Conservation (phyloP, 1,139 yeast genomes). For the Suhomyces taliae region DNA sequence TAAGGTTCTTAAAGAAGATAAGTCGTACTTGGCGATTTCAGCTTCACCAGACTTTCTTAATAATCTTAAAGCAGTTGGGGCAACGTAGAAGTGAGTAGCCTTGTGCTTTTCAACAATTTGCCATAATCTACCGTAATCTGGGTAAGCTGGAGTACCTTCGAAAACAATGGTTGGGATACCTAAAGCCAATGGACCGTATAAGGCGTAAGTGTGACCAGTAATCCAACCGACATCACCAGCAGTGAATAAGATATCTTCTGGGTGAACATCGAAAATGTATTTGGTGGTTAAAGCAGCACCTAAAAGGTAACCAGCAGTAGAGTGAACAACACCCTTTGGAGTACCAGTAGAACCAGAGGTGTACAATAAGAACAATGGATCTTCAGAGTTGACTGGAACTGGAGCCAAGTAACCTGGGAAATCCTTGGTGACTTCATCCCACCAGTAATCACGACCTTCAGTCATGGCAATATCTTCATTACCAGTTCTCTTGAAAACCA, state of each 20-base stretch:
- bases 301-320: conserved; percentile 89
- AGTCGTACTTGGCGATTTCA: conserved; percentile 82
- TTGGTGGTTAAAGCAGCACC: conserved; percentile 95
- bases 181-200: conserved; percentile 86
- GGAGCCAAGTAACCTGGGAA: conserved; percentile 87
- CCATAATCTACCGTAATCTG: conserved; percentile 96
- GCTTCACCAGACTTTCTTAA: conserved; percentile 91
- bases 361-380: conserved; percentile 88
- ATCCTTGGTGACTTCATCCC: conserved; percentile 85
- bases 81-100: conserved; percentile 96
- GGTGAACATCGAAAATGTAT: conserved; percentile 89
- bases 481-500: conserved; percentile 88
- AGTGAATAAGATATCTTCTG: conserved; percentile 85
- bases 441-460: conserved; percentile 87
- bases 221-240: conserved; percentile 99
- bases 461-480: conserved; percentile 62
- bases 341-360: conserved; percentile 98
- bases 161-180: conserved; percentile 93
- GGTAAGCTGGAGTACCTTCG: conserved; percentile 98
- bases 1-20: conserved; percentile 85
- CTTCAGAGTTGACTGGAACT: conserved; percentile 84
- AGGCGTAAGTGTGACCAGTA: conserved; percentile 95
- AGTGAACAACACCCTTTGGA: conserved; percentile 97
- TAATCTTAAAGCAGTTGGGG: conserved; percentile 95
- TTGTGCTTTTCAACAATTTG: conserved; percentile 88